Conservation (phyloP, 2,329 filamentous ascomycete genomes). For the Ceratocystis papillata region DNA sequence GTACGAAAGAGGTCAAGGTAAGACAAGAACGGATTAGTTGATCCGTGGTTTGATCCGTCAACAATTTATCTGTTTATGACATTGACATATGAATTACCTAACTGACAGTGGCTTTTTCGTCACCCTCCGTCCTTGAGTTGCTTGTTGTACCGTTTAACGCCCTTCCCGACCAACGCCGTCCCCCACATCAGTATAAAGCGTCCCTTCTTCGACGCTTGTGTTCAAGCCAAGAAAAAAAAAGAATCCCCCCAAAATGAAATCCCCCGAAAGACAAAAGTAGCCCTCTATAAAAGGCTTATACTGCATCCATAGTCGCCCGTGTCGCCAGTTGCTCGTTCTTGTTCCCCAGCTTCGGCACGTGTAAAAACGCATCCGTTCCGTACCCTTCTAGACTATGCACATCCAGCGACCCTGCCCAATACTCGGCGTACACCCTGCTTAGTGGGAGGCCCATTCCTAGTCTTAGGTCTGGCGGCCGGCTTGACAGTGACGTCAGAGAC, state of each 20-base stretch:
- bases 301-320: conserved; percentile 64
- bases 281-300: conserved; percentile 35
- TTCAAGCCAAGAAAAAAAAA: not conserved
- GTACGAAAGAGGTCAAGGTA: not conserved
- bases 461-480: conserved; percentile 71
- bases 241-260: not conserved
- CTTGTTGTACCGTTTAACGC: not conserved
- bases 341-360: conserved; percentile 92
- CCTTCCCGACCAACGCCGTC: not conserved
- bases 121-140: not conserved
- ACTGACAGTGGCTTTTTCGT: not conserved
- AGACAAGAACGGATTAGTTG: not conserved
- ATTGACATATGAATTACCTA: not conserved
- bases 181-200: too few species aligned
- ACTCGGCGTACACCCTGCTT: conserved; percentile 90
- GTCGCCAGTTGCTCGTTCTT: conserved; percentile 91
- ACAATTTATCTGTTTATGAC: not conserved
- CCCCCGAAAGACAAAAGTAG: not conserved
- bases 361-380: conserved; percentile 87
- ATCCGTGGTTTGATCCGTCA: not conserved
- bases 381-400: conserved; percentile 91
- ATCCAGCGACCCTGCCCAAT: conserved; percentile 89
- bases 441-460: conserved; percentile 89
- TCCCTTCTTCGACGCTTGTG: too few species aligned
- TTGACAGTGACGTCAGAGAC: conserved; percentile 70